Base-by-base conservation (phyloP, 2,329 filamentous ascomycete species). In the Botrytis deweyae region DNA sequence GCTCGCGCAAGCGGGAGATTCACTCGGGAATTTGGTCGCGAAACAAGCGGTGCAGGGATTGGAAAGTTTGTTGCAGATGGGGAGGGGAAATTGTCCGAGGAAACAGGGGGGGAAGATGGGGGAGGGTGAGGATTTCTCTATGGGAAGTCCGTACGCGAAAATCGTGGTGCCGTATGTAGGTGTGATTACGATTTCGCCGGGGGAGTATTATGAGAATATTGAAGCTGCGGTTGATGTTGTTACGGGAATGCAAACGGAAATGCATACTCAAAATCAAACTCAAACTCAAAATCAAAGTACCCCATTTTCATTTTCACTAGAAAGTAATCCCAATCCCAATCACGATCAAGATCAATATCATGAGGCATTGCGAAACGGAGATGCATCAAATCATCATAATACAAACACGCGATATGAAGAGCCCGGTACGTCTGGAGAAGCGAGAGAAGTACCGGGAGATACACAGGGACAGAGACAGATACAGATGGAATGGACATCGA, bases 71-170 rank as follows among this genome's bases (percentile, higher is more conserved):
- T 4, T 49, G 46, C 9, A 5, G 46, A 25, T 49, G 46, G 46
- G 46, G 46, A 49, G 22, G 46, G 46, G 10, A 12, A 9, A 25
- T 25, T 52, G 49, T 7, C 22, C 25, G 49, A 25, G 49, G 25
- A 25, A 1, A 1, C 10, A 14, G 2, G 10, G 14, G 25, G 1
- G 46, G 10, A 6, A 4, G 4, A 14, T 4, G 4, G 10, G 22
- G 7, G 18, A 44, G 5, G 16, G 42, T 18, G 42, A 42, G 42
- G 42, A 6, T 18, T 44, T 3, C 0, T 44, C 42, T 8, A 0
- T 20, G 22, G 25, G 1, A 12, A 52, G n/a, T n/a, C 25, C 25
- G 22, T 52, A 25, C 10, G 49, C 49, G 10, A 52, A 52, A 52
- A 52, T 52, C 22, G 49, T 52, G 22, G 49, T 25, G 49, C 25